Base-by-base conservation (phyloP, 768 basidiomycete genomes). In the Leccinum broughii region DNA sequence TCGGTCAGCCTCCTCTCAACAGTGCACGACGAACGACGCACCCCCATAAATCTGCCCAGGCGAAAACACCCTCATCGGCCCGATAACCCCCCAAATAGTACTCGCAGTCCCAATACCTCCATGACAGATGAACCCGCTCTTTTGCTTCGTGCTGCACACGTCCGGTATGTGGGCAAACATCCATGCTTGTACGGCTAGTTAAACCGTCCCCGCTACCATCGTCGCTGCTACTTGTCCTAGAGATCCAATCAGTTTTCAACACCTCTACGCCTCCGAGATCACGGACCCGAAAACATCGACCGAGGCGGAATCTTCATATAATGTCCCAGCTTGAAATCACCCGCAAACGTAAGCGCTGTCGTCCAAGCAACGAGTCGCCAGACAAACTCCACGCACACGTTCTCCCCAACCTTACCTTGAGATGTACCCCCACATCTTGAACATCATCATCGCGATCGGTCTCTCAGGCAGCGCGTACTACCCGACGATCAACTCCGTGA, bases 31-130 rank as follows among this genome's bases (percentile, higher is more conserved):
- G 37, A 17, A 39, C 15, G 39, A 39, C 39, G 39, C 51, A 75
- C 78, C 78, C 60, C 81, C 81, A 72, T 88, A 88, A 17, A 85
- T 76, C 68, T 84, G 82, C 11, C 88, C 89, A 17, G 76, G 51
- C 3, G 84, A 88, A 79, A 90, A 93, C 69, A 86, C 81, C 20
- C 84, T 79, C 32, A 75, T 77, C 6, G 92, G 92, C 1, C 92
- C 90, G 58, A 94, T 89, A 62, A 90, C 88, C 61, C 92, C 89
- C 87, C 86, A 92, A 63, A 93, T 83, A 62, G 93, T 83, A 59
- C 84, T 85, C 24, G 91, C 91, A 3, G 89, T 90, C 39, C 88
- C 90, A 93, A 92, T 6, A 90, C 87, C 61, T 85, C 78, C 6
- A 87, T 88, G 89, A 70, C 90, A 92, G 56, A 83, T 87, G 72